These are phyloP conservation scores for Vigna angularis DNA, from an alignment of 306 rosid species.

Conservation along the genomic window DNA sequence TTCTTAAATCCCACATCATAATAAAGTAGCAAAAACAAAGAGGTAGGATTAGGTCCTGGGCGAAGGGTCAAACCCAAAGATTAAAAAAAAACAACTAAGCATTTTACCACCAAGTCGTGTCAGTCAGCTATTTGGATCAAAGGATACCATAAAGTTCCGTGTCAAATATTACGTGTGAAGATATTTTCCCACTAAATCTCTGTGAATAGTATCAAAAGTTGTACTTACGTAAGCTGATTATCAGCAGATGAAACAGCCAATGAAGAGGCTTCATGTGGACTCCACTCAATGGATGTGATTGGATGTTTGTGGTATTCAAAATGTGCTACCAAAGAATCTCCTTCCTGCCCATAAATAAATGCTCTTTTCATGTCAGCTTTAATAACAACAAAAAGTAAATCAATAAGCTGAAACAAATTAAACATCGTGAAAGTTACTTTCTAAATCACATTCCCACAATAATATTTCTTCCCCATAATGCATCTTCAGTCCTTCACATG, in stretches of 20 bases:
- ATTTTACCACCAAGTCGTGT: not conserved
- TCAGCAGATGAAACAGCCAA: slow-evolving; percentile 91
- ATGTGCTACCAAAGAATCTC: slow-evolving; percentile 87
- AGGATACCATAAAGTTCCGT: too few species aligned
- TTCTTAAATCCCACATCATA: not conserved
- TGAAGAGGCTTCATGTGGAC: slow-evolving; percentile 93
- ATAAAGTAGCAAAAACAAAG: not conserved
- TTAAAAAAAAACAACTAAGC: not conserved
- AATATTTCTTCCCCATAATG: slow-evolving; percentile 24
- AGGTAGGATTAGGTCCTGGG: not conserved
- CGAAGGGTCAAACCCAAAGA: slow-evolving; percentile 15
- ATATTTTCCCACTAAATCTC: too few species aligned
- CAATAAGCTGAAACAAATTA: slow-evolving; percentile 21
- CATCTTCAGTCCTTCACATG: slow-evolving; percentile 22
- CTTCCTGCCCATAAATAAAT: slow-evolving; percentile 58
- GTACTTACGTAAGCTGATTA: slow-evolving; percentile 92
- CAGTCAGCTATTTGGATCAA: too few species aligned
- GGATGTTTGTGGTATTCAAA: slow-evolving; percentile 89
- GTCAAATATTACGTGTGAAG: too few species aligned
- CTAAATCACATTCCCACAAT: slow-evolving; percentile 5
- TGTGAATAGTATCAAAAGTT: not conserved
- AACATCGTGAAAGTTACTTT: slow-evolving; percentile 10
- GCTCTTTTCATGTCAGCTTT: slow-evolving; percentile 37
- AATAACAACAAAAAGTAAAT: slow-evolving; percentile 10
- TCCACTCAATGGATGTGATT: slow-evolving; percentile 95